Percentiles rank a stretch among this genome's conserved stretches.
phyloP scores from a whole-genome alignment of 345 rosid genomes.

The Clausena lansium region DNA sequence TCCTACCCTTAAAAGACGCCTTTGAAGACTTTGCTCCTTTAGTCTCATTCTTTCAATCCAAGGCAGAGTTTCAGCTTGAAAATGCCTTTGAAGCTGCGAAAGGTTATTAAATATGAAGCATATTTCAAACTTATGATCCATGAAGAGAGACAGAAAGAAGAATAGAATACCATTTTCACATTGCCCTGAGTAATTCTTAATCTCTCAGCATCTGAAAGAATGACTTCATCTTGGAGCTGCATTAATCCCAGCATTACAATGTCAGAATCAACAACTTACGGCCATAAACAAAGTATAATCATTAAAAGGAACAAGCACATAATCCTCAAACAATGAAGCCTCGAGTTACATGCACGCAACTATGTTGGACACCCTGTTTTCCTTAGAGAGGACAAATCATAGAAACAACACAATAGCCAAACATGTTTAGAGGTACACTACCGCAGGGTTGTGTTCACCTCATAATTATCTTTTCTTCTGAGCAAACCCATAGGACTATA shows the following conservation, averaged over 20 bases:
- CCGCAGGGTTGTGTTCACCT: not conserved
- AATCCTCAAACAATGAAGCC: not conserved
- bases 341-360: not conserved
- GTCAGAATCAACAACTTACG: conserved; percentile 6
- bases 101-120: conserved; percentile 11
- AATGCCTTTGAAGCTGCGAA: conserved; percentile 93
- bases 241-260: conserved; percentile 20
- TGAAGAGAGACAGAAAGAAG: not conserved
- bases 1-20: conserved; percentile 85
- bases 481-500: not conserved
- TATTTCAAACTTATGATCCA: conserved; percentile 9
- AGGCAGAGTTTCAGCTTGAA: conserved; percentile 92
- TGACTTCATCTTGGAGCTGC: conserved; percentile 74
- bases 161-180: conserved; percentile 68
- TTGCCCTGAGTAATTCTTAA: conserved; percentile 81
- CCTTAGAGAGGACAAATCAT: not conserved
- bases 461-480: not conserved
- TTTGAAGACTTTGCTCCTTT: conserved; percentile 92
- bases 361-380: not conserved
- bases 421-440: not conserved
- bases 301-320: not conserved
- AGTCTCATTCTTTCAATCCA: conserved; percentile 86
- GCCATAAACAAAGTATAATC: not conserved
- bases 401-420: conserved; percentile 1
- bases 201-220: conserved; percentile 91